Conservation (phyloP, 2,329 filamentous ascomycete genomes). For the Pseudocercospora macadamiae region DNA sequence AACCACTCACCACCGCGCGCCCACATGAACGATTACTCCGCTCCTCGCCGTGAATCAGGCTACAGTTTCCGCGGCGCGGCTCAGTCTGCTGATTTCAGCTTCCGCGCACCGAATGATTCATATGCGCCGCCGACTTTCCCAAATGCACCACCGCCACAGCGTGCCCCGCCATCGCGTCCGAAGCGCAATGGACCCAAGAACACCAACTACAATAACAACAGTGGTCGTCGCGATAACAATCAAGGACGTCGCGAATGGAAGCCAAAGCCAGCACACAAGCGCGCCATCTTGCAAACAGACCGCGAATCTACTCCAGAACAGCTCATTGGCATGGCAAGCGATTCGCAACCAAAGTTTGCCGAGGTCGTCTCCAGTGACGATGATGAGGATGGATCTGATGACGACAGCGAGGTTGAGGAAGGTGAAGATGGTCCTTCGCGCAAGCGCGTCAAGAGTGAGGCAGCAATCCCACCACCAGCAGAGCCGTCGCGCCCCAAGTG, state of each 20-base stretch:
- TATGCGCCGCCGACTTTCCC: conserved; percentile 30
- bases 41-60: conserved; percentile 11
- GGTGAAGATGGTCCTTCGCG: conserved; percentile 31
- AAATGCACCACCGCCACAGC: conserved; percentile 21
- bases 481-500: conserved; percentile 66
- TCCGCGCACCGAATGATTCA: conserved; percentile 21
- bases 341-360: conserved; percentile 46
- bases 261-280: conserved; percentile 45
- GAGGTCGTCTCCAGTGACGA: conserved; percentile 46
- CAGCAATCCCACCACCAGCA: no score
- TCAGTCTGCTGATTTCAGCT: conserved; percentile 28
- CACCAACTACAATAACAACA: conserved; percentile 2
- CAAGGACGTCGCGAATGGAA: conserved; percentile 17
- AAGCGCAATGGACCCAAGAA: conserved; percentile 14
- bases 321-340: conserved; percentile 45
- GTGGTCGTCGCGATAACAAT: no score
- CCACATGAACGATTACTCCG: conserved; percentile 6
- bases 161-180: neutral
- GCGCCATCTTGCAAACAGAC: conserved; percentile 45
- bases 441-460: conserved; percentile 37
- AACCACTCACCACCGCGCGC: conserved; percentile 6
- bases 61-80: conserved; percentile 34
- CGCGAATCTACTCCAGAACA: conserved; percentile 50
- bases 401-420: conserved; percentile 23
- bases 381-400: conserved; percentile 38